Conservation (phyloP, 495 filamentous ascomycete species). For the Opeltia flavorubescens region DNA sequence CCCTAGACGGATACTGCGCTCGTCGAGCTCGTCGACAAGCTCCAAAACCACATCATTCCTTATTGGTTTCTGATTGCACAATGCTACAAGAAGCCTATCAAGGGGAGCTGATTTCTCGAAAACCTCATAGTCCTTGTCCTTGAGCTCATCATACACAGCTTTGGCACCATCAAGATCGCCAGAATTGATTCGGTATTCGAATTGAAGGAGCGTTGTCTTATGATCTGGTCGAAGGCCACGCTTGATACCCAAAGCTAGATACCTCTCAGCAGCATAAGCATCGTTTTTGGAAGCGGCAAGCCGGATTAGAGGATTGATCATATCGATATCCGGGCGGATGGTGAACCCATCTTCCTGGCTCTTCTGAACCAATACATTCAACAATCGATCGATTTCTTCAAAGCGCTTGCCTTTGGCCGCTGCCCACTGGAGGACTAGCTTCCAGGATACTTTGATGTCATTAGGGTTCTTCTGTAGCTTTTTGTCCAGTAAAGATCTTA, state of each 20-base stretch:
- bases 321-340: slow-evolving; percentile 44
- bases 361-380: slow-evolving; percentile 41
- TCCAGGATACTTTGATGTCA: slow-evolving; percentile 40
- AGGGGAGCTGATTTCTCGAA: slow-evolving; percentile 47
- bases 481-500: slow-evolving; percentile 39
- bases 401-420: slow-evolving; percentile 55
- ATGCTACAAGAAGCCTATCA: slow-evolving; percentile 62
- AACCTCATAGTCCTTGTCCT: slow-evolving; percentile 34
- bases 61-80: slow-evolving; percentile 42
- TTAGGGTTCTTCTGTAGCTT: slow-evolving; percentile 16
- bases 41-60: slow-evolving; percentile 53
- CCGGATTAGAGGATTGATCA: slow-evolving; percentile 61
- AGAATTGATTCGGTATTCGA: slow-evolving; percentile 58
- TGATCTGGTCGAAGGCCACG: slow-evolving; percentile 48
- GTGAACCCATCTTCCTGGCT: slow-evolving; percentile 25
- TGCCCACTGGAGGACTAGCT: slow-evolving; percentile 63
- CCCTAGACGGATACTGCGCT: slow-evolving; percentile 52
- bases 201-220: slow-evolving; percentile 54
- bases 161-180: slow-evolving; percentile 54
- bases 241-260: slow-evolving; percentile 45
- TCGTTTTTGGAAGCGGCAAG: slow-evolving; percentile 57
- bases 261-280: slow-evolving; percentile 58
- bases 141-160: slow-evolving; percentile 43
- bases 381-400: slow-evolving; percentile 54
- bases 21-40: slow-evolving; percentile 62